Percentiles rank a stretch among this genome's conserved stretches.
Evolutionary conservation across 352 stramenopile species (phyloP).

Genomic region (Globisporangium spinosum): DNA sequence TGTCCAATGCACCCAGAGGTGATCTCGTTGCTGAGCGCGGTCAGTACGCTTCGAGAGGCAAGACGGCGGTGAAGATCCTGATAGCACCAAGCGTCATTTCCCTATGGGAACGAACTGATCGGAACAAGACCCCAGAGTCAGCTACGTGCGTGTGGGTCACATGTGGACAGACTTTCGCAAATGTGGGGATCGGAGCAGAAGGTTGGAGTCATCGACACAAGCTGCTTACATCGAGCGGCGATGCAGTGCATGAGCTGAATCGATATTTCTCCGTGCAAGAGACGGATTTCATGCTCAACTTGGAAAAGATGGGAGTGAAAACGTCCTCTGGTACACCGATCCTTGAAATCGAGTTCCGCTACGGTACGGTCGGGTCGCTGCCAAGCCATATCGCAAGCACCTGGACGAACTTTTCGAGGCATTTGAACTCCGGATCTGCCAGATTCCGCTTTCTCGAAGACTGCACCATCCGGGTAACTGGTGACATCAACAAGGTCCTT

Average conservation of each 20-base stretch:
- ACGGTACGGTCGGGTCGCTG: constrained; percentile 28
- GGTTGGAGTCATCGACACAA: constrained; percentile 17
- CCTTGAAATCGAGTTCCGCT: constrained; percentile 42
- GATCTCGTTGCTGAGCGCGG: background rate
- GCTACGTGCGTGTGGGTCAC: constrained; percentile 43
- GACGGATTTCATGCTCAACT: constrained; percentile 52
- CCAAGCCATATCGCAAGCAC: constrained; percentile 42
- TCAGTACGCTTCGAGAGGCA: constrained; percentile 14
- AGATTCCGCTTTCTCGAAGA: constrained; percentile 50
- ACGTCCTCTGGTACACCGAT: constrained; percentile 36
- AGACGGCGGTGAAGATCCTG: constrained; percentile 57
- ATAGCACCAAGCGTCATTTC: constrained; percentile 60
- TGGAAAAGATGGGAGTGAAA: constrained; percentile 56
- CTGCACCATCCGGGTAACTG: constrained; percentile 49
- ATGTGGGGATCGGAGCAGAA: constrained; percentile 36
- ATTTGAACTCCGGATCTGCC: constrained; percentile 38
- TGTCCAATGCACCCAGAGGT: background rate
- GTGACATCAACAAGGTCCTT: constrained; percentile 37
- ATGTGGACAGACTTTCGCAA: constrained; percentile 64
- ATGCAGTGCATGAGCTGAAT: constrained; percentile 39
- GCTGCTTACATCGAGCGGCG: constrained; percentile 13
- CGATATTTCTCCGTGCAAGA: constrained; percentile 35
- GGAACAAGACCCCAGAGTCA: constrained; percentile 6
- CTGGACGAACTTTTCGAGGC: constrained; percentile 44
- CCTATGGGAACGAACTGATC: constrained; percentile 34